Evolutionary conservation across 2,329 filamentous ascomycete genomes (phyloP).

Genomic region (Cyphellophora europaea): DNA sequence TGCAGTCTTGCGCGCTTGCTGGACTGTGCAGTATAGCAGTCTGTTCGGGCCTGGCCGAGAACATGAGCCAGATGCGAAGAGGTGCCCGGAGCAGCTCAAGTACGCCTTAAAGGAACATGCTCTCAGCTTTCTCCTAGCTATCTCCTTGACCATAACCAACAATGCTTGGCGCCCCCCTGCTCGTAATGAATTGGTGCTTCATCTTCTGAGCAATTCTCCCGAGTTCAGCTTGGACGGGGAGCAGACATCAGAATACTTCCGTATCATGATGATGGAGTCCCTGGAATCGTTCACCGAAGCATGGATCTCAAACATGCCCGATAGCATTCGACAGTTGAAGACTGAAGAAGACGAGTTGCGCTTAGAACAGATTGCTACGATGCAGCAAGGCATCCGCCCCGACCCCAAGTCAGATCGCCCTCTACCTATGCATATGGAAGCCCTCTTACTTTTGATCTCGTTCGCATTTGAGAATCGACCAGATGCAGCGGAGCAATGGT

Average conservation of each 20-base stretch:
- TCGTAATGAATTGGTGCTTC: conserved; percentile 69
- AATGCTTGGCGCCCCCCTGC: conserved; percentile 83
- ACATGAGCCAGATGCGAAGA: conserved; percentile 27
- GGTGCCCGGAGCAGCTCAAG: conserved; percentile 63
- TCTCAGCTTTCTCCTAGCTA: conserved; percentile 80
- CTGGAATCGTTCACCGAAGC: conserved; percentile 82
- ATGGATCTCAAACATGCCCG: conserved; percentile 91
- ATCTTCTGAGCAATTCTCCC: conserved; percentile 72
- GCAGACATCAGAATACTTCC: conserved; percentile 63
- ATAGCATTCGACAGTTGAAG: conserved; percentile 76
- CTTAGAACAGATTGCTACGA: conserved; percentile 34
- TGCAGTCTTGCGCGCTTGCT: conserved; percentile 70
- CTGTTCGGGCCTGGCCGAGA: conserved; percentile 51
- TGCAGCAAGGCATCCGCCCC: conserved; percentile 33
- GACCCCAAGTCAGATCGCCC: conserved; percentile 34
- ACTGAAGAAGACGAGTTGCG: conserved; percentile 79
- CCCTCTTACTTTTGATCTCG: conserved; percentile 85
- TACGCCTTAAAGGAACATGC: conserved; percentile 78
- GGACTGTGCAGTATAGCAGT: conserved; percentile 88
- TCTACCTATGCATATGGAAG: conserved; percentile 57
- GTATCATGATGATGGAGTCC: conserved; percentile 64
- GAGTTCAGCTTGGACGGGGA: conserved; percentile 55
- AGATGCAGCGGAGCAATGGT: conserved; percentile 80
- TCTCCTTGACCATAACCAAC: conserved; percentile 71
- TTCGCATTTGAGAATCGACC: conserved; percentile 81